phyloP scores from a whole-genome alignment of 371 early-diverging fungal species.

The Catenaria anguillulae region DNA sequence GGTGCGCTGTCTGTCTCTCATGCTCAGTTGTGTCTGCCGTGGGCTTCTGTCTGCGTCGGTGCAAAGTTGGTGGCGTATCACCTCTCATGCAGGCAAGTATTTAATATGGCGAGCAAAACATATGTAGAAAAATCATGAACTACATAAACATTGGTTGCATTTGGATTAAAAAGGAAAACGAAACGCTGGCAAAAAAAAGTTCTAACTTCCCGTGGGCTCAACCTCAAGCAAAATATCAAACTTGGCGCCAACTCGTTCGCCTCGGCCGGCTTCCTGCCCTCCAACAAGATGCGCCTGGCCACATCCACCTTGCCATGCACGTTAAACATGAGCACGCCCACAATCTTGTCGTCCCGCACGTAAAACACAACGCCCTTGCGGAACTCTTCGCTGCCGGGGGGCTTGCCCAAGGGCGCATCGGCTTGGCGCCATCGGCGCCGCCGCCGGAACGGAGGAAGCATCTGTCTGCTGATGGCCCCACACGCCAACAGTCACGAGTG shows the following conservation, averaged over 20 bases:
- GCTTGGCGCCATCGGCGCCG: constrained; percentile 15
- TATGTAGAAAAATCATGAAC: too few species aligned
- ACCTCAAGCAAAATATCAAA: background rate
- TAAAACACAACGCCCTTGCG: constrained; percentile 59
- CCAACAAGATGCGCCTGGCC: constrained; percentile 27
- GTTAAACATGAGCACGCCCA: constrained; percentile 52
- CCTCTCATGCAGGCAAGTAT: too few species aligned
- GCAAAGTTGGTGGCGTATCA: too few species aligned
- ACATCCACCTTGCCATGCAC: constrained; percentile 49
- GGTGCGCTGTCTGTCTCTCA: too few species aligned
- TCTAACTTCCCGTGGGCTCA: too few species aligned
- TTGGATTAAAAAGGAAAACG: too few species aligned
- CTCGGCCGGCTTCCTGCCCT: background rate
- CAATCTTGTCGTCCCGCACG: constrained; percentile 41
- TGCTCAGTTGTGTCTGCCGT: too few species aligned
- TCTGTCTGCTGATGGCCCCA: constrained; percentile 28
- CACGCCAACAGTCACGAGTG: constrained; percentile 46
- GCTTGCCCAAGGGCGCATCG: constrained; percentile 22
- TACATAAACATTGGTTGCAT: too few species aligned
- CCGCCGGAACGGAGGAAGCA: constrained; percentile 16
- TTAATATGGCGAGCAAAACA: too few species aligned
- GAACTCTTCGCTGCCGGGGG: constrained; percentile 26
- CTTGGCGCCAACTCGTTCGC: constrained; percentile 4
- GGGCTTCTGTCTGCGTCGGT: too few species aligned
- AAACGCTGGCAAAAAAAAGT: too few species aligned